Evolutionary conservation across 306 rosid species (phyloP).

Genomic region (Urtica urens): DNA sequence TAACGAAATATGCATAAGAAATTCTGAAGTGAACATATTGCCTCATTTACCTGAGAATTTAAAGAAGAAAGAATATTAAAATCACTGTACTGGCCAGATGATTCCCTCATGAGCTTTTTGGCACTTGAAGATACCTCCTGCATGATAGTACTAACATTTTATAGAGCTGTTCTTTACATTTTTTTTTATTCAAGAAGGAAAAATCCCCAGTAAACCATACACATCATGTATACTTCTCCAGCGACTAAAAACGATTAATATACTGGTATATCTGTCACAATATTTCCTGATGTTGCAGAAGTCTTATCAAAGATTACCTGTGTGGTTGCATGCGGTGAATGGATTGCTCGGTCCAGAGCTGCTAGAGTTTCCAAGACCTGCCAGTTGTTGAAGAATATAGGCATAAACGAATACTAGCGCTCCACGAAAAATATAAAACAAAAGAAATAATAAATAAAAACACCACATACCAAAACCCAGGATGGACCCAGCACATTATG

Average conservation of each 20-base stretch:
- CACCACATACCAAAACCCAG: slow-evolving; percentile 83
- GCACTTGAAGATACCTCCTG: slow-evolving; percentile 85
- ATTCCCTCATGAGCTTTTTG: slow-evolving; percentile 70
- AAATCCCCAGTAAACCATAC: too few species aligned
- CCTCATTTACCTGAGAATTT: slow-evolving; percentile 74
- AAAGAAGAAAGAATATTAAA: slow-evolving; percentile 88
- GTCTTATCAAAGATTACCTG: slow-evolving; percentile 43
- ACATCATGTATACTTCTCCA: too few species aligned
- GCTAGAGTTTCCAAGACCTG: slow-evolving; percentile 96
- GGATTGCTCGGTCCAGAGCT: slow-evolving; percentile 90
- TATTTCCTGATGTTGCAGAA: slow-evolving; percentile 6
- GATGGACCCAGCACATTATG: slow-evolving; percentile 96
- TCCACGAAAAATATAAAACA: not conserved
- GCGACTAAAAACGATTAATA: too few species aligned
- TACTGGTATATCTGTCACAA: too few species aligned
- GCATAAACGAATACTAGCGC: slow-evolving; percentile 8
- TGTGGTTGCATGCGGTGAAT: slow-evolving; percentile 94
- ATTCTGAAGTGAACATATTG: slow-evolving; percentile 8
- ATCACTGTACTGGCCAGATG: slow-evolving; percentile 81
- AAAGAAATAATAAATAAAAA: slow-evolving; percentile 6
- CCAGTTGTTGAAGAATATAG: slow-evolving; percentile 16
- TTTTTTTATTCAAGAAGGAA: not conserved
- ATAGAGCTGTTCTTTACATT: too few species aligned
- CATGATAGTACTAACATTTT: slow-evolving; percentile 18
- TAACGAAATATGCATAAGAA: not conserved